Conservation (phyloP, 441 rosid genomes). For the Populus hybrid region DNA sequence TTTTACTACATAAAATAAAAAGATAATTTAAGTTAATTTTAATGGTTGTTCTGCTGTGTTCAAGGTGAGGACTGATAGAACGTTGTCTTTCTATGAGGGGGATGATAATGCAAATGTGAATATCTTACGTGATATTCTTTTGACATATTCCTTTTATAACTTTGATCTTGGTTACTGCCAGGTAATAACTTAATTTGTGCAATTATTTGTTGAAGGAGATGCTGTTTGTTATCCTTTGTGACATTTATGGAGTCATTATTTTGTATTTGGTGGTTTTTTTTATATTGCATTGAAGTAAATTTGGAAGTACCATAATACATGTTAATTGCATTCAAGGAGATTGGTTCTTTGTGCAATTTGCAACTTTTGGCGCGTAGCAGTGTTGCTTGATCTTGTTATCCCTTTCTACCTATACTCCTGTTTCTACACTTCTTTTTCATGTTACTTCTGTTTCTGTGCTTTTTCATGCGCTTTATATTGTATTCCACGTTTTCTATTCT, state of each 20-base stretch:
- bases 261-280: constrained; percentile 1
- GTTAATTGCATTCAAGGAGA: not conserved
- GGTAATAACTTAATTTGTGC: constrained; percentile 39
- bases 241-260: not conserved
- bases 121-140: constrained; percentile 72
- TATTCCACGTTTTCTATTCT: not conserved
- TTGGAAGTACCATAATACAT: not conserved
- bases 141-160: constrained; percentile 94
- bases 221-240: not conserved
- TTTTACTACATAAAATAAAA: constrained; percentile 3
- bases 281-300: not conserved
- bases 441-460: not conserved
- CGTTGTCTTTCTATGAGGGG: constrained; percentile 74
- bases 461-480: not conserved
- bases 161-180: constrained; percentile 99
- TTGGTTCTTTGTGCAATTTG: not conserved
- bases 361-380: not conserved
- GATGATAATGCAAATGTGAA: constrained; percentile 87
- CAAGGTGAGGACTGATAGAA: constrained; percentile 97
- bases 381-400: constrained; percentile 1
- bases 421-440: too few relatives aligned
- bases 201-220: not conserved
- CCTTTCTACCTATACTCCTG: not conserved
- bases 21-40: not conserved
- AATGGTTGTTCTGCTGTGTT: constrained; percentile 17